phyloP scores from a whole-genome alignment of 2,329 filamentous ascomycete species.

The Clarireedia sp. region DNA sequence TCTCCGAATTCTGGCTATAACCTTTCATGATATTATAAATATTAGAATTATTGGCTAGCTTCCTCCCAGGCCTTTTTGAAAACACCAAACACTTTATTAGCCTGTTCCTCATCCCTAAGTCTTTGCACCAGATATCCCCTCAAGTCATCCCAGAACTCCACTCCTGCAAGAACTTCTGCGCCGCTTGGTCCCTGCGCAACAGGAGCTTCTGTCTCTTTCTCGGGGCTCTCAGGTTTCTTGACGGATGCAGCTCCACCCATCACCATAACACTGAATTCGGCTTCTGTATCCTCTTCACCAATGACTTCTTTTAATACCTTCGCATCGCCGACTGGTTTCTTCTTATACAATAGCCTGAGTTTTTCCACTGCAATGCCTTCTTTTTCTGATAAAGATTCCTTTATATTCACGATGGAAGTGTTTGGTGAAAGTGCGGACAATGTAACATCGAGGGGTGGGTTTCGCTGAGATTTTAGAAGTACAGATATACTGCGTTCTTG shows the following conservation, averaged over 20 bases:
- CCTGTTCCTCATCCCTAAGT: constrained; percentile 61
- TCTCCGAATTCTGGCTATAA: not conserved
- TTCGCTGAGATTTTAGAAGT: constrained; percentile 68
- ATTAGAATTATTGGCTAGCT: constrained; percentile 7
- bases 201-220: constrained; percentile 28
- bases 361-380: constrained; percentile 63
- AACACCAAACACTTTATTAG: constrained; percentile 53
- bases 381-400: constrained; percentile 56
- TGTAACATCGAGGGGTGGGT: constrained; percentile 60
- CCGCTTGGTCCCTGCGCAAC: constrained; percentile 48
- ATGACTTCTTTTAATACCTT: constrained; percentile 72
- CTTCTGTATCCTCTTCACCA: constrained; percentile 42
- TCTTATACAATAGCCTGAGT: constrained; percentile 77
- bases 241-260: constrained; percentile 59
- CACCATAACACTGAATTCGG: constrained; percentile 85
- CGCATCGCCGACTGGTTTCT: constrained; percentile 73
- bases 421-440: constrained; percentile 55
- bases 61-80: constrained; percentile 56
- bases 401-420: constrained; percentile 73
- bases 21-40: not conserved
- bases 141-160: constrained; percentile 82
- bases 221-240: constrained; percentile 32
- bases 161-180: constrained; percentile 53
- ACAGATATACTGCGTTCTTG: constrained; percentile 48
- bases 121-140: constrained; percentile 72